Percentiles rank a stretch among this genome's conserved stretches.
phyloP scores from a whole-genome alignment of 2,329 filamentous ascomycete genomes.

The Xylogone sp. region DNA sequence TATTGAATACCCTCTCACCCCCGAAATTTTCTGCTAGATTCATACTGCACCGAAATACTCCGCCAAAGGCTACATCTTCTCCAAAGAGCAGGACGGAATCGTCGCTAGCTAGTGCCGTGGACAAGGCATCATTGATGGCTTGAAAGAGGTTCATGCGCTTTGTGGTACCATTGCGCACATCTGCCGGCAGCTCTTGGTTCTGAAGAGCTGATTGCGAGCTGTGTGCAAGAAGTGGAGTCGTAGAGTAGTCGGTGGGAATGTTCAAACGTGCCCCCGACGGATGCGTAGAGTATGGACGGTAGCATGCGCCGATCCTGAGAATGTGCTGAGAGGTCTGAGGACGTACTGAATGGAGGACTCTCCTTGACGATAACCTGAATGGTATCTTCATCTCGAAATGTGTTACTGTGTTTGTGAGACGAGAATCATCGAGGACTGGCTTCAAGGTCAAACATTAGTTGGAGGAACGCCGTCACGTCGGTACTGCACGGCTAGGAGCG shows the following conservation, averaged over 20 bases:
- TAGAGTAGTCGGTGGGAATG: constrained; percentile 80
- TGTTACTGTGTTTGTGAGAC: background rate
- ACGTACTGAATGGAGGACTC: constrained; percentile 3
- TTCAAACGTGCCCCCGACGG: constrained; percentile 68
- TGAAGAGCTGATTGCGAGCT: constrained; percentile 67
- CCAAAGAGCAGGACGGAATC: constrained; percentile 89
- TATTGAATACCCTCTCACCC: constrained; percentile 90
- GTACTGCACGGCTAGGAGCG: background rate
- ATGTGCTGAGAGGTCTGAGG: constrained; percentile 3
- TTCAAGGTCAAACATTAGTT: background rate
- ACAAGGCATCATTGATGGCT: constrained; percentile 85
- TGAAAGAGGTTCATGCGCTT: constrained; percentile 93
- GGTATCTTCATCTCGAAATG: constrained; percentile 18
- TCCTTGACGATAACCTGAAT: constrained; percentile 8
- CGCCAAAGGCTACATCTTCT: constrained; percentile 95
- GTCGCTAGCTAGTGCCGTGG: constrained; percentile 76
- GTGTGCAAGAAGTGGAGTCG: constrained; percentile 78
- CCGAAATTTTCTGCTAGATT: constrained; percentile 86
- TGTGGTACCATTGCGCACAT: constrained; percentile 64
- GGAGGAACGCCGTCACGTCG: background rate
- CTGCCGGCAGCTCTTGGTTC: constrained; percentile 66
- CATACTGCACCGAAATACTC: constrained; percentile 93
- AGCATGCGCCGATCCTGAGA: constrained; percentile 1
- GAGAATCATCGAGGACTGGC: background rate
- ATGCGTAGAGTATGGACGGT: constrained; percentile 23